Percentiles rank a stretch among this genome's conserved stretches.
phyloP scores from a whole-genome alignment of 1,284 basidiomycete species.

The Ceratobasidium theobromae region DNA sequence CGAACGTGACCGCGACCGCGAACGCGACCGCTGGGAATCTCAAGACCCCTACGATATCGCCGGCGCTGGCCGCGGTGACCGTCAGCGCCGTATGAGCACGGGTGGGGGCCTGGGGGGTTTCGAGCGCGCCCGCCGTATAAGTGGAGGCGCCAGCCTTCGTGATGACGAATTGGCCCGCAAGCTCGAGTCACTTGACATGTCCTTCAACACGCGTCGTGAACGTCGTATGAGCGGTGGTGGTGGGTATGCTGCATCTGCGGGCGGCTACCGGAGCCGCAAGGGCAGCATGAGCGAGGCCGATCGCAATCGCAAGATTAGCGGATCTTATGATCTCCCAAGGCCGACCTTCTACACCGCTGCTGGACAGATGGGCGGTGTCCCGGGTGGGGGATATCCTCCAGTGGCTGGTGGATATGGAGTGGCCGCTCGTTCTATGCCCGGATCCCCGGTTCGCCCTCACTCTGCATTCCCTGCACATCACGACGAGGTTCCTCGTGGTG shows the following conservation, averaged over 20 bases:
- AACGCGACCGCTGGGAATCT: background rate
- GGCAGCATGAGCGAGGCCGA: constrained; percentile 24
- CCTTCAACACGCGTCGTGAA: constrained; percentile 27
- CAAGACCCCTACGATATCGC: constrained; percentile 22
- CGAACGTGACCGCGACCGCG: background rate
- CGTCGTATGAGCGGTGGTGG: constrained; percentile 26
- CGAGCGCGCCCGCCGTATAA: constrained; percentile 27
- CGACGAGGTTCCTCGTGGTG: constrained; percentile 20
- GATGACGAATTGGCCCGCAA: constrained; percentile 24
- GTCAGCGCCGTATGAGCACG: constrained; percentile 11
- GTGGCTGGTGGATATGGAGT: constrained; percentile 25
- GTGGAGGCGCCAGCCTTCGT: constrained; percentile 12
- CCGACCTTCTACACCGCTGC: constrained; percentile 15
- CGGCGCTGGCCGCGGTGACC: background rate
- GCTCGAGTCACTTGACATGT: constrained; percentile 28
- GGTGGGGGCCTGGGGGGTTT: constrained; percentile 11
- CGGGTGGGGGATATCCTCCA: constrained; percentile 14
- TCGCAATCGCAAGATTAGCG: constrained; percentile 23
- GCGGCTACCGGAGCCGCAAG: constrained; percentile 25
- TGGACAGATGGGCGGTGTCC: constrained; percentile 10
- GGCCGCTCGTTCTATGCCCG: constrained; percentile 24
- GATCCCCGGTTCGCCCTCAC: constrained; percentile 27
- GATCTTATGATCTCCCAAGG: constrained; percentile 2
- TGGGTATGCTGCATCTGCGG: constrained; percentile 20
- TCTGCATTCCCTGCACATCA: constrained; percentile 25